Evolutionary conservation across 192 early-diverging fungal species (phyloP), one percentile per base, ranked within the genome.

Genomic region (Mycoemilia scoparia): DNA sequence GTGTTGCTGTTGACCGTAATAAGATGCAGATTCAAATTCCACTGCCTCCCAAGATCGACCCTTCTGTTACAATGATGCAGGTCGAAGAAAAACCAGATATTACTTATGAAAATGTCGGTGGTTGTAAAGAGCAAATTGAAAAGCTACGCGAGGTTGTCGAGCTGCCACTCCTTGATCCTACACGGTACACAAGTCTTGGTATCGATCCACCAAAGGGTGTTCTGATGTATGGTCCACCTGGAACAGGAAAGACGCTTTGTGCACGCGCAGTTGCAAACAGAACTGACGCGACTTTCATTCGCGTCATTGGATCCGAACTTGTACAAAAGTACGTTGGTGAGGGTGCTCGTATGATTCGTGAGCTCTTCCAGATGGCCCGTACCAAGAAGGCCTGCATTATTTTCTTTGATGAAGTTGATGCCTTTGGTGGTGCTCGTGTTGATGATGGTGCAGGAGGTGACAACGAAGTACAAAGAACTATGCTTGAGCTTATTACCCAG

Each of bases 61-160:
- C 95, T 16, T 82, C 88, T 0, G 84, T 84, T 27, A 96, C 95
- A 7, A 99, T 96, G 95, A 99, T 99, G 95, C 90, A 95, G 57
- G 88, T 99, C 19, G 95, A 99, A 54, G 95, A 99, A 57, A 99
- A 99, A 60, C 95, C 95, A 2, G 95, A 99, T 68, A 89, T 99
- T n/a, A 99, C 95, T 7, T 99, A 99, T 43, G 71, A 73, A 31
- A 91, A 99, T 64, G 84, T 99, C n/a, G 95, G 95, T 51, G 95
- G 95, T 24, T 90, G 95, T 70, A 99, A 99, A 54, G 95, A 99
- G 50, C 91, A 96, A 56, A 96, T 99, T 61, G 95, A 99, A 47
- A 95, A 96, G 72, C 64, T 99, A 20, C 73, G 91, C 39, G 95
- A 99, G 66, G 95, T 99, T 4, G 95, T 99, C 5, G 95, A 99